Percentiles rank a stretch among this genome's conserved stretches.
Evolutionary conservation across 2,329 filamentous ascomycete genomes (phyloP).

Genomic region (Nothopassalora personata): DNA sequence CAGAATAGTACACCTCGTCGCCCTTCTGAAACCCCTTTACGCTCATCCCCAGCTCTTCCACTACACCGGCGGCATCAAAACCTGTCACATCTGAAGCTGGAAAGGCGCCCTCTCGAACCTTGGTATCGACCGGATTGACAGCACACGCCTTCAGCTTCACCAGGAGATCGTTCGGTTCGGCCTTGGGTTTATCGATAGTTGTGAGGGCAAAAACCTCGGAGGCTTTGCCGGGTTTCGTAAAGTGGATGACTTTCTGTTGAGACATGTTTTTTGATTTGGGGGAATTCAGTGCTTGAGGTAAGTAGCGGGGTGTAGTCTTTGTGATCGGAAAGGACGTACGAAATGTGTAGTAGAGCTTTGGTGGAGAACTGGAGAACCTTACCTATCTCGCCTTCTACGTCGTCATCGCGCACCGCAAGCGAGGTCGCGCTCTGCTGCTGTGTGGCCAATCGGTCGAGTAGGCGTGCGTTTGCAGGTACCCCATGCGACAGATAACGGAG

Average conservation of each 20-base stretch:
- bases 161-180: not conserved
- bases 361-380: not conserved
- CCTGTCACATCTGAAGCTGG: slow-evolving; percentile 35
- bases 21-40: slow-evolving; percentile 38
- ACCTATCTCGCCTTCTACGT: too few species aligned
- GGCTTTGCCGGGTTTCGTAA: not conserved
- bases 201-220: not conserved
- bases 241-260: not conserved
- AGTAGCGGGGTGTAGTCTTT: not conserved
- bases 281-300: not conserved
- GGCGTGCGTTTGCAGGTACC: too few species aligned
- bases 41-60: slow-evolving; percentile 29
- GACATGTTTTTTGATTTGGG: not conserved
- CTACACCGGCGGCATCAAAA: slow-evolving; percentile 41
- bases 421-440: too few species aligned
- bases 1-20: slow-evolving; percentile 43
- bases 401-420: too few species aligned
- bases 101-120: slow-evolving; percentile 31
- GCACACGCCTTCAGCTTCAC: slow-evolving; percentile 34
- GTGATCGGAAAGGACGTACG: not conserved
- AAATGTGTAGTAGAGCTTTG: not conserved
- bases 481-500: too few species aligned
- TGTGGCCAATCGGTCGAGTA: too few species aligned
- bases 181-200: not conserved
- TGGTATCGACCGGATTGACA: slow-evolving; percentile 40